These are phyloP conservation scores for Ophiostoma sp. DNA, from an alignment of 2,329 filamentous ascomycete species.

Conservation along the genomic window DNA sequence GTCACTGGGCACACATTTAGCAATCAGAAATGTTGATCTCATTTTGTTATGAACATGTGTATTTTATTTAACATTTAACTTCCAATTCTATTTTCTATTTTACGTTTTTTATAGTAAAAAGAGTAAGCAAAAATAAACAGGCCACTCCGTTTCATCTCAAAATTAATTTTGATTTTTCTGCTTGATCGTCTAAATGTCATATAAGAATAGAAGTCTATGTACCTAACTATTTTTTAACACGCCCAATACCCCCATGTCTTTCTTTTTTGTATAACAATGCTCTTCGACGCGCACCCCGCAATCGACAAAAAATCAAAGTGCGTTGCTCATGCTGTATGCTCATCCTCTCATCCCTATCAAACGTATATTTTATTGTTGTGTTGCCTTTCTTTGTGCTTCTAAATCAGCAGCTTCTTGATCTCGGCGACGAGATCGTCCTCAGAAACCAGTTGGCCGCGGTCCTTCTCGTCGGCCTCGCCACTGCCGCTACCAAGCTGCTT, in stretches of 20 bases:
- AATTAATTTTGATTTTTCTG: background rate
- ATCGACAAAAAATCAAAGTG: background rate
- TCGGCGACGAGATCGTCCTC: conserved; percentile 63
- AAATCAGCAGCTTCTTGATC: conserved; percentile 48
- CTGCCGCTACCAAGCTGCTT: conserved; percentile 65
- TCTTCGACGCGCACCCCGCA: background rate
- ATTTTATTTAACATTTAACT: too few relatives aligned
- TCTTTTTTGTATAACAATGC: background rate
- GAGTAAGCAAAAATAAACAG: too few relatives aligned
- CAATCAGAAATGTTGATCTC: too few relatives aligned
- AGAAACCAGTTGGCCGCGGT: conserved; percentile 77
- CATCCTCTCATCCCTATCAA: background rate
- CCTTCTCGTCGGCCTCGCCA: conserved; percentile 78
- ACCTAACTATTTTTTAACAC: background rate
- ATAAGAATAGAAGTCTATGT: background rate
- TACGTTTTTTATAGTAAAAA: too few relatives aligned
- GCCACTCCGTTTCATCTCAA: too few relatives aligned
- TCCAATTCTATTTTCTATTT: too few relatives aligned
- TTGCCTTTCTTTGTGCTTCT: background rate
- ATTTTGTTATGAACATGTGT: too few relatives aligned
- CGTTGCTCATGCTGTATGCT: background rate
- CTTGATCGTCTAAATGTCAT: background rate
- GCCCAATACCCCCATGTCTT: background rate
- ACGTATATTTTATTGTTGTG: background rate
- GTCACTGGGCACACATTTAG: too few relatives aligned